Percentiles rank a stretch among this genome's conserved stretches.
Conservation (phyloP, 345 rosid genomes). For the Acer saccharum region DNA sequence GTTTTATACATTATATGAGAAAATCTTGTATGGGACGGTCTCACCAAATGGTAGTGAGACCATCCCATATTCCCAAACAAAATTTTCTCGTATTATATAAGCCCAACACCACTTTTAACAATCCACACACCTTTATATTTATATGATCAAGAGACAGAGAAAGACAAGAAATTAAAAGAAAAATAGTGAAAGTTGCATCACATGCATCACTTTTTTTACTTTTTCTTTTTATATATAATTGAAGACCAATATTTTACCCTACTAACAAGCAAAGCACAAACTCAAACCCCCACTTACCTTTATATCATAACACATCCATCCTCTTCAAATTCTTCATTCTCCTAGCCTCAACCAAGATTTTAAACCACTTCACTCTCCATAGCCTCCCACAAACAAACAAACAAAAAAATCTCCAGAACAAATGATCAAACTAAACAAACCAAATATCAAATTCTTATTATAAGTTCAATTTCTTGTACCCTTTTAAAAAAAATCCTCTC, state of each 20-base stretch:
- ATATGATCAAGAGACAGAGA: constrained; percentile 1
- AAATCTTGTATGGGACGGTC: too few relatives aligned
- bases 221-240: neutral
- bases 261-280: constrained; percentile 67
- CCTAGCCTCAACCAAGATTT: neutral
- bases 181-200: constrained; percentile 42
- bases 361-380: constrained; percentile 2
- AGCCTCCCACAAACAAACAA: neutral
- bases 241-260: constrained; percentile 45
- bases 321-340: constrained; percentile 2
- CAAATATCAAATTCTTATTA: neutral
- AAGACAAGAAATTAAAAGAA: constrained; percentile 8
- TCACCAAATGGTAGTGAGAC: too few relatives aligned
- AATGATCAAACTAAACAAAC: neutral
- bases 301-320: constrained; percentile 16
- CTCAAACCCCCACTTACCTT: constrained; percentile 16
- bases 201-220: constrained; percentile 61
- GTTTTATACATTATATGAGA: too few relatives aligned
- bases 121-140: constrained; percentile 43
- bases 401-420: constrained; percentile 5
- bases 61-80: too few relatives aligned
- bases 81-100: too few relatives aligned
- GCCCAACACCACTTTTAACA: constrained; percentile 1
- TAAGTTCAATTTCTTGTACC: neutral
- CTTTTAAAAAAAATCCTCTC: neutral